Base-by-base conservation (phyloP, 768 basidiomycete species). In the Tephrocybe sp. region DNA sequence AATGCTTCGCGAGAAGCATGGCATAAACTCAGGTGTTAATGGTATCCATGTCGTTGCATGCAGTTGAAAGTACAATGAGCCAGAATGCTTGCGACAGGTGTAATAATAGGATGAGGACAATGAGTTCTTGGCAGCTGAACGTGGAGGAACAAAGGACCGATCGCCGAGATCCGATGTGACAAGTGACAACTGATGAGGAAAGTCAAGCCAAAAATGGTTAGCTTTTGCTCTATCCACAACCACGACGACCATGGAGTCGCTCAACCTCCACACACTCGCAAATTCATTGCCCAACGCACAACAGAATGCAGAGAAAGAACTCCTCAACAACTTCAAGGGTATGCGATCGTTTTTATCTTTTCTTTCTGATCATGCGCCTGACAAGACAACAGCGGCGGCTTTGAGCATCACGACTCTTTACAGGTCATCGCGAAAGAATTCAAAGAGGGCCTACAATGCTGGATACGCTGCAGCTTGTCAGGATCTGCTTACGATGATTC, bases 271-370 rank as follows among this genome's bases (percentile, higher is more conserved):
- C 64, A 86, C 83, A 10, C 84, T 91, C 45, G 88, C 79, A 23
- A 87, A 67, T 63, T 89, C 88, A 1, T 77, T 91, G 4, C 88
- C 88, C 1, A 77, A 68, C 5, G 78, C 83, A 3, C 83, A 82
- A 57, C 87, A 85, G 61, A 87, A 86, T 61, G 85, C 88, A 21
- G 90, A 91, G 71, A 86, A 86, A 53, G 88, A 90, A 23, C 74
- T 92, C 1, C 69, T 84, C 8, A 85, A 88, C 64, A 88, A 91
- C 59, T 91, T 91, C 64, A 84, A 84, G 80, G 86, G 89, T 88
- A 33, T 13, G 27, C 21, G 37, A 9, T 38, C 16, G 21, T 42
- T 33, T 18, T 27, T 18, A 40, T 18, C 19, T 54, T 55, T 53
- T 37, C 54, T 61, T 59, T 66, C 62, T 12, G 42, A 57, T 55